Evolutionary conservation across 129 eudicot species (phyloP).

Genomic region (Oenanthe sinensis): DNA sequence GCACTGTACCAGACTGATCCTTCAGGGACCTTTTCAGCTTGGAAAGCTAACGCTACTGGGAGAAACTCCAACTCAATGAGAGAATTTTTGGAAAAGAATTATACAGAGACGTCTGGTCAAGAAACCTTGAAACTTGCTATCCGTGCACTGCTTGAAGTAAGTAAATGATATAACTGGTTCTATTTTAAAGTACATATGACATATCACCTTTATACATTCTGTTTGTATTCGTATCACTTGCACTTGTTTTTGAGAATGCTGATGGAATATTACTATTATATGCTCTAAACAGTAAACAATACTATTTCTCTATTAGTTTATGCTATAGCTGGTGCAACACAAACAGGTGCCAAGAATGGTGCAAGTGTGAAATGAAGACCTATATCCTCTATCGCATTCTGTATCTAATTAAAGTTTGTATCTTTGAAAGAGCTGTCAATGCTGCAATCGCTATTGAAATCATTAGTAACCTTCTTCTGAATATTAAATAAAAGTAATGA

Average conservation of each 20-base stretch:
- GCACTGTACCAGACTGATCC: conserved; percentile 94
- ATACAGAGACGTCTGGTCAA: conserved; percentile 83
- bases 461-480: not conserved
- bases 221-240: not conserved
- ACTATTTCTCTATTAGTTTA: not conserved
- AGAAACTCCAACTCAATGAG: conserved; percentile 81
- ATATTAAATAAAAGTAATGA: not conserved
- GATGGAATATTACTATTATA: not conserved
- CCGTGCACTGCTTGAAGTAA: conserved; percentile 83
- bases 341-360: not conserved
- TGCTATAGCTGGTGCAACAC: not conserved
- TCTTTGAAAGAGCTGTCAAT: not conserved
- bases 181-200: not conserved
- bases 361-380: not conserved
- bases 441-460: not conserved
- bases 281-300: not conserved
- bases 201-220: not conserved
- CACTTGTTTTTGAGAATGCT: not conserved
- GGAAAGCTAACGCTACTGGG: conserved; percentile 97
- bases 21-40: conserved; percentile 89
- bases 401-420: not conserved
- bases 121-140: conserved; percentile 78
- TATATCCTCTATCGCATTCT: not conserved
- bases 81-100: conserved; percentile 81
- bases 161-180: conserved; percentile 4